Evolutionary conservation across 2,329 filamentous ascomycete genomes (phyloP), one percentile per base, ranked within the genome.

Genomic region (Ophiostoma sp.): DNA sequence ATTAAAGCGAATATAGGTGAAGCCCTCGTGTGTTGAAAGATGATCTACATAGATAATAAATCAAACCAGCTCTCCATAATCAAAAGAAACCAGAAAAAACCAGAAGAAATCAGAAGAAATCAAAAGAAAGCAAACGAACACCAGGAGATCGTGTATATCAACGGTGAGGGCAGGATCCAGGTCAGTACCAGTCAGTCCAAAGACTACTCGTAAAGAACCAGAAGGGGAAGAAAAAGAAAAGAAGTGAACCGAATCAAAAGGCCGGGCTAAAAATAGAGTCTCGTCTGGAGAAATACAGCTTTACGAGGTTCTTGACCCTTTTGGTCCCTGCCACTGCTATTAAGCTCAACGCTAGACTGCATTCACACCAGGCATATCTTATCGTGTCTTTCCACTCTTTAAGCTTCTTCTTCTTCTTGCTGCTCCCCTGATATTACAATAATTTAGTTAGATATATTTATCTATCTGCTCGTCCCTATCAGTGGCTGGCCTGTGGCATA

Each of bases 301-400:
- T 60, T 38, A 60, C 36, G 27, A 60, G 27, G 55, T 38, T 14
- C 55, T 60, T 60, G 27, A 16, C 55, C 55, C 55, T 38, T 60
- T 60, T 40, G 55, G 55, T 60, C 55, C 49, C 49, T 40, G 55
- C 55, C 55, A 38, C 36, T 40, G 27, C 12, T 12, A 38, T 60
- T 60, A 60, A 60, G 55, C 55, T 60, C 55, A 60, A 60, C 55
- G 55, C 55, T 60, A 60, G 27, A 5, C 55, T 40, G 27, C 27
- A 60, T 60, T 60, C n/a, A 55, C 8, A 36, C 49, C 49, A 14
- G 49, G n/a, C 49, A 55, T 27, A 27, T 55, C 49, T 18, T 18
- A 55, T 18, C 49, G 49, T 27, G 27, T 11, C 49, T 27, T 27
- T 27, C 49, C 49, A 55, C 49, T 55, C 49, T 55, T 55, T 55